Conservation (phyloP, 345 rosid species). For the Abelmoschus esculentus region DNA sequence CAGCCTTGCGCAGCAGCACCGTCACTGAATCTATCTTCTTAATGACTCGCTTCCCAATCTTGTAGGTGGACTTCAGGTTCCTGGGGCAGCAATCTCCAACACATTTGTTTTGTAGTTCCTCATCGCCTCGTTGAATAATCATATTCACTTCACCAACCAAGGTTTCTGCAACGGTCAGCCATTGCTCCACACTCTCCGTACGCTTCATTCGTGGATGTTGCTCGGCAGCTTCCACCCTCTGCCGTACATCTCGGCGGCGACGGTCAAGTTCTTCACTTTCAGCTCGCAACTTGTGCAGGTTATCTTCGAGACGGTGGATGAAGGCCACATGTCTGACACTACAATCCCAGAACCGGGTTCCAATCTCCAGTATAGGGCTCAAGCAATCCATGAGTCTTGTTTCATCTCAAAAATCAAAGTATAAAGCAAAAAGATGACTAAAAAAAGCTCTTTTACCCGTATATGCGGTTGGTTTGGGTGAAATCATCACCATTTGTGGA, state of each 20-base stretch:
- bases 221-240: not conserved
- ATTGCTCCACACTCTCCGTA: not conserved
- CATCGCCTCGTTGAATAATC: not conserved
- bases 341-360: not conserved
- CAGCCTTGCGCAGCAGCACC: not conserved
- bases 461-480: too few relatives aligned
- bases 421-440: too few relatives aligned
- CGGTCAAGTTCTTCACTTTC: not conserved
- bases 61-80: not conserved
- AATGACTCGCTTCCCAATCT: not conserved
- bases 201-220: not conserved
- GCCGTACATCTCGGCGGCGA: not conserved
- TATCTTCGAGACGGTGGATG: not conserved
- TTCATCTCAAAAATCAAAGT: not conserved
- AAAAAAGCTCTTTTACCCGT: too few relatives aligned
- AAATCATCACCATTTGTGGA: too few relatives aligned
- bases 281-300: not conserved
- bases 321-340: not conserved
- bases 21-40: not conserved
- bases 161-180: not conserved
- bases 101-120: not conserved
- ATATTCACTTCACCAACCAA: not conserved
- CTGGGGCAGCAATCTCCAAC: not conserved
- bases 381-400: constrained; percentile 4
- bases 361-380: not conserved